Base-by-base conservation (phyloP, 2,329 filamentous ascomycete species). In the Aspergillus glaucus region DNA sequence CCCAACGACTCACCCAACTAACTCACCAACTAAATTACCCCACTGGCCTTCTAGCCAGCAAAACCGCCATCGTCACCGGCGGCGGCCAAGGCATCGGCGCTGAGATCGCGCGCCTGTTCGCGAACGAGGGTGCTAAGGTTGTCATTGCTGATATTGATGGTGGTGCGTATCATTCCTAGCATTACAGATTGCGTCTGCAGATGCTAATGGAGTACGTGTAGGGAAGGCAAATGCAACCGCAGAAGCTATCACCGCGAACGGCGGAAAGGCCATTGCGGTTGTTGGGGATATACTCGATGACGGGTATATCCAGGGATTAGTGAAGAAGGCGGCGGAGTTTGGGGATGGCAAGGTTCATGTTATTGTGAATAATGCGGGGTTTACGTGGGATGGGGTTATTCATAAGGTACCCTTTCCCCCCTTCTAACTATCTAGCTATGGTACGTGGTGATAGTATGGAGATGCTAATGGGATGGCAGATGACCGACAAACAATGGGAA, bases 311-410 rank as follows among this genome's bases (percentile, higher is more conserved):
- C 77, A 81, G 51, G 73, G 76, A 8, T 79, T 95, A n/a, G 82
- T 95, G 22, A 76, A 83, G 63, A 81, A 83, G 62, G 79, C 88
- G 0, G 89, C 87, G 1, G 85, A 84, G 43, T 94, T 95, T 63
- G 90, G 90, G 50, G 75, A 79, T 55, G 89, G 88, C 62, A 94
- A 94, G 76, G 90, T 95, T 54, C 86, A 95, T 68, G 86, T 93
- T 65, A 85, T 95, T 49, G 87, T 95, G 51, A 94, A 95, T 71
- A 95, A 95, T 66, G 90, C 89, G 0, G 89, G 88, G 39, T 94
- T 88, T 71, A 95, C 90, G 1, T 95, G 89, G 88, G 90, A 95
- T 67, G 90, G 86, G 6, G 88, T 94, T 36, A 89, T 94, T 57
- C 88, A 94, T 77, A 94, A 93, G 72, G 77, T 79, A 26, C 32